Evolutionary conservation across 768 basidiomycete genomes (phyloP).

Genomic region (Phylloporus rhodoxanthus): DNA sequence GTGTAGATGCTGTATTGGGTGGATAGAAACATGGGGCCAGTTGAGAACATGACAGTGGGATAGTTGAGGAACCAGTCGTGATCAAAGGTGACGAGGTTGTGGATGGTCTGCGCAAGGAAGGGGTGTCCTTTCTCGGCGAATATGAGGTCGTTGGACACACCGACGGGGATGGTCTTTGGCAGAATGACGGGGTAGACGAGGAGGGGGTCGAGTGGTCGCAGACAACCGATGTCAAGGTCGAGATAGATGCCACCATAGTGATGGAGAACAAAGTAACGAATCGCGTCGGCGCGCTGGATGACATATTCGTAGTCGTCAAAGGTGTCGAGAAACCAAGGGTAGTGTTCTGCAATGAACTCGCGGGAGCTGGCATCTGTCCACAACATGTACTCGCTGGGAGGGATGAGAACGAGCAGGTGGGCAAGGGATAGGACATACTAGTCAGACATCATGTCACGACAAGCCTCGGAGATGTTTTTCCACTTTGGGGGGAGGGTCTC

Average conservation of each 20-base stretch:
- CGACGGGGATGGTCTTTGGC: constrained; percentile 94
- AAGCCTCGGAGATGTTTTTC: constrained; percentile 74
- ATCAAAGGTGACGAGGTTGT: constrained; percentile 87
- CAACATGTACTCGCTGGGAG: constrained; percentile 81
- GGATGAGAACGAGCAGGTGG: constrained; percentile 13
- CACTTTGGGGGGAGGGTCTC: constrained; percentile 78
- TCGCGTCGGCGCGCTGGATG: constrained; percentile 94
- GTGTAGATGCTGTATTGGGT: constrained; percentile 88
- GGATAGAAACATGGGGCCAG: constrained; percentile 98
- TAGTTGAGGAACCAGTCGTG: constrained; percentile 95
- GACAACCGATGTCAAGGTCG: constrained; percentile 94
- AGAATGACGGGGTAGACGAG: constrained; percentile 83
- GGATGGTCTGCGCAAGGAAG: constrained; percentile 89
- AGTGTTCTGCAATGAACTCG: constrained; percentile 81
- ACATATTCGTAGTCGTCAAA: constrained; percentile 88
- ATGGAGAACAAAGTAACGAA: constrained; percentile 96
- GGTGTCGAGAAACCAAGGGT: constrained; percentile 89
- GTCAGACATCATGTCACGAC: constrained; percentile 89
- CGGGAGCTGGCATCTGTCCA: constrained; percentile 94
- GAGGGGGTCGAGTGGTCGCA: constrained; percentile 79
- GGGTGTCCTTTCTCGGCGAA: constrained; percentile 80
- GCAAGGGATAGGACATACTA: constrained; percentile 58
- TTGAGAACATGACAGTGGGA: constrained; percentile 99
- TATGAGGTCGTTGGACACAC: constrained; percentile 96
- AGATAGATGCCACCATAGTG: constrained; percentile 94